phyloP scores from a whole-genome alignment of 352 stramenopile species.

The Phytophthora brassicae region DNA sequence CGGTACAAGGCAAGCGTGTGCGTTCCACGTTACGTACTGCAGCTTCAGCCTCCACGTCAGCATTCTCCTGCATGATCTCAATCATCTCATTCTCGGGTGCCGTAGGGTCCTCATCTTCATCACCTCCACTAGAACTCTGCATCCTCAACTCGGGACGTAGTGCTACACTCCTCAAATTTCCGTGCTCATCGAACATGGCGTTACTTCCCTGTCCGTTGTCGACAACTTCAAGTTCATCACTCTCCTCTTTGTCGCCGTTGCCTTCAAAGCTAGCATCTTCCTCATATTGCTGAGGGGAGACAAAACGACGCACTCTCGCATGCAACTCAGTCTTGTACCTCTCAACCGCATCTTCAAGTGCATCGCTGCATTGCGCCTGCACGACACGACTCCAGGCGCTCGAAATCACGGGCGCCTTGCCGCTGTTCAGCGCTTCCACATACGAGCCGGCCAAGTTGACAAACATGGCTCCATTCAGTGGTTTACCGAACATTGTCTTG shows the following conservation, averaged over 20 bases:
- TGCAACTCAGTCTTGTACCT: slow-evolving; percentile 77
- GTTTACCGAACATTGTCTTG: slow-evolving; percentile 87
- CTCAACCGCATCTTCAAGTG: slow-evolving; percentile 69
- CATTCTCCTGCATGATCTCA: slow-evolving; percentile 65
- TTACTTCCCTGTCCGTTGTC: slow-evolving; percentile 57
- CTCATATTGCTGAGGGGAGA: slow-evolving; percentile 61
- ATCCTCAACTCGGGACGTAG: slow-evolving; percentile 28
- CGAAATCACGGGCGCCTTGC: slow-evolving; percentile 85
- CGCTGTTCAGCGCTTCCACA: slow-evolving; percentile 87
- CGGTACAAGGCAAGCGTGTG: slow-evolving; percentile 64
- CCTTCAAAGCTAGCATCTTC: slow-evolving; percentile 48
- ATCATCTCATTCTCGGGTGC: slow-evolving; percentile 63
- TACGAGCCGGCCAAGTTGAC: slow-evolving; percentile 81
- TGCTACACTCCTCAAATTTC: slow-evolving; percentile 58
- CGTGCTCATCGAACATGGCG: slow-evolving; percentile 78
- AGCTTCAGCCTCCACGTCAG: slow-evolving; percentile 17
- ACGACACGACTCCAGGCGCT: slow-evolving; percentile 90
- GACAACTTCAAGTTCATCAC: slow-evolving; percentile 42
- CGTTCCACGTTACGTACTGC: slow-evolving; percentile 43
- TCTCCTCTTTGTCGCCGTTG: slow-evolving; percentile 17
- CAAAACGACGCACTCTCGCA: slow-evolving; percentile 49
- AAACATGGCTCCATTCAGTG: slow-evolving; percentile 87
- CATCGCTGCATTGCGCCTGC: slow-evolving; percentile 83
- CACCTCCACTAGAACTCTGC: slow-evolving; percentile 12
- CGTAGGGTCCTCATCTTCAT: slow-evolving; percentile 39